These are phyloP conservation scores for Phanerodontia chrysosporium DNA, from an alignment of 768 basidiomycete genomes.

Conservation along the genomic window DNA sequence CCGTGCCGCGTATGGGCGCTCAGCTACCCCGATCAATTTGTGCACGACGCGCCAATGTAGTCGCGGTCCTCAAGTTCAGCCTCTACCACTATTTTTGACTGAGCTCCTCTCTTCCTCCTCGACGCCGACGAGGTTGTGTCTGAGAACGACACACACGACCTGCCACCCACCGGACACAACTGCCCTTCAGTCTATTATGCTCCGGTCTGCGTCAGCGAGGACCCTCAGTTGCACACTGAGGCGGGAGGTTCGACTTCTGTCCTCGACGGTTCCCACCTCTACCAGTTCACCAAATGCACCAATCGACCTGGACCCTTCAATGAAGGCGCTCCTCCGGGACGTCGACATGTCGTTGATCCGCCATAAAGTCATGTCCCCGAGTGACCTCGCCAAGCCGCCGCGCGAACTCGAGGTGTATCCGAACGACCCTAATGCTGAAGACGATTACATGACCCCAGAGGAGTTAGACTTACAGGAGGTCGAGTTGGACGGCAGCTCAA, in stretches of 20 bases:
- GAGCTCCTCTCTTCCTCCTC: neutral
- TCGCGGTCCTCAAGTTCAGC: neutral
- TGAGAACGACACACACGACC: neutral
- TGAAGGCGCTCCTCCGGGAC: constrained; percentile 59
- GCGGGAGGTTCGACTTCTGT: constrained; percentile 20
- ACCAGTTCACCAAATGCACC: constrained; percentile 52
- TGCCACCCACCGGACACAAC: neutral
- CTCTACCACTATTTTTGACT: neutral
- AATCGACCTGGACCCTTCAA: constrained; percentile 61
- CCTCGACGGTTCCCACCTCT: constrained; percentile 23
- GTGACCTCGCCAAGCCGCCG: constrained; percentile 20
- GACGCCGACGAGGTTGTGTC: neutral
- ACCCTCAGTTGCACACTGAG: constrained; percentile 3
- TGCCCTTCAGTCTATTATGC: neutral
- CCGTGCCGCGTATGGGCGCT: neutral
- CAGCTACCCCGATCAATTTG: neutral
- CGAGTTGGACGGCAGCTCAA: constrained; percentile 31
- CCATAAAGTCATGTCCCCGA: constrained; percentile 20
- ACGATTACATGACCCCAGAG: constrained; percentile 26
- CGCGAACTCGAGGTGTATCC: constrained; percentile 57
- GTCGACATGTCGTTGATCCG: constrained; percentile 57
- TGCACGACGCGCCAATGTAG: neutral
- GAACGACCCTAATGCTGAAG: constrained; percentile 18
- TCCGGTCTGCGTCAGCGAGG: constrained; percentile 5
- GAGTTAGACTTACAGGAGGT: constrained; percentile 33